phyloP scores from a whole-genome alignment of 306 rosid species.

The Medicago ruthenica region DNA sequence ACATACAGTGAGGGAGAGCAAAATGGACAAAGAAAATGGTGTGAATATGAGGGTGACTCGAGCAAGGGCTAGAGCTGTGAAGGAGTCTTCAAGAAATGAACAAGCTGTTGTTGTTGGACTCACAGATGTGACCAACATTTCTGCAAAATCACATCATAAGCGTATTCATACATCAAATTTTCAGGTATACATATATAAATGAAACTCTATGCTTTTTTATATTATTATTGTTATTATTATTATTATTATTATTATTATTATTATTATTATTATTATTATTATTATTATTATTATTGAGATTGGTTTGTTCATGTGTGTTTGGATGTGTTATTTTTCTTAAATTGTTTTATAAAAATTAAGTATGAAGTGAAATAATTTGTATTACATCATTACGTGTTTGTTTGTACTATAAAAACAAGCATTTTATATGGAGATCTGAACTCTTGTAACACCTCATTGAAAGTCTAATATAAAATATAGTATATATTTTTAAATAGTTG shows the following conservation, averaged over 20 bases:
- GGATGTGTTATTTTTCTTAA: no score
- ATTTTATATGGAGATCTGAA: no score
- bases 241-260: not conserved
- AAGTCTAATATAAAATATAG: not conserved
- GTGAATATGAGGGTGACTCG: slow-evolving; percentile 63
- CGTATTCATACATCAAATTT: slow-evolving; percentile 36
- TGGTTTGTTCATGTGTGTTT: not conserved
- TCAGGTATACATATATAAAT: slow-evolving; percentile 49
- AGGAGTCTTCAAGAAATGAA: slow-evolving; percentile 49
- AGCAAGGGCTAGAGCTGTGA: slow-evolving; percentile 72
- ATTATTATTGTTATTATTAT: not conserved
- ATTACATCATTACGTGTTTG: not conserved
- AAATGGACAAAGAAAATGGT: slow-evolving; percentile 65
- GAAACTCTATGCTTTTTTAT: not conserved
- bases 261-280: not conserved
- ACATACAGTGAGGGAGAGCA: slow-evolving; percentile 48
- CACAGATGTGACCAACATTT: slow-evolving; percentile 62
- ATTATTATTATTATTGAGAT: not conserved
- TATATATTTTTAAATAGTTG: no score
- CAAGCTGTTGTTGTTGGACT: slow-evolving; percentile 34
- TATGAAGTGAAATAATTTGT: not conserved
- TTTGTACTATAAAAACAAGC: not conserved
- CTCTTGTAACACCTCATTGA: not conserved
- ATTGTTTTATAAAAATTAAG: not conserved
- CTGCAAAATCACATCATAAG: slow-evolving; percentile 39